These are phyloP conservation scores for Zoysia japonica DNA, from an alignment of 176 grass and related monocot species.

Conservation along the genomic window DNA sequence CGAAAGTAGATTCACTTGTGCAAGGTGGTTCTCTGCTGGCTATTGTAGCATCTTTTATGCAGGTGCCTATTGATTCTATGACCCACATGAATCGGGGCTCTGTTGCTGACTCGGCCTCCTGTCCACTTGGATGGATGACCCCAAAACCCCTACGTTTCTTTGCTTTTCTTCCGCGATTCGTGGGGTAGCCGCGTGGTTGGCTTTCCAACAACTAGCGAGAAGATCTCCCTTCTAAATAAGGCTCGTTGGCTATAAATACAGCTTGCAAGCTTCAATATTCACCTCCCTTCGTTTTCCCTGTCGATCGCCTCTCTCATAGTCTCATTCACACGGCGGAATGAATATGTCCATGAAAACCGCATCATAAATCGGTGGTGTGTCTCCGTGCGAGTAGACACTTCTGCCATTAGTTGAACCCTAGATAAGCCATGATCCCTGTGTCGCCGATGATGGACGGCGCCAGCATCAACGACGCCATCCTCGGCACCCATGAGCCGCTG, in stretches of 20 bases:
- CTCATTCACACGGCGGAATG: neutral
- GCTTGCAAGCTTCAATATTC: neutral
- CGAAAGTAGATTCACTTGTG: neutral
- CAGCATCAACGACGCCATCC: neutral
- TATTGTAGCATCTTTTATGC: neutral
- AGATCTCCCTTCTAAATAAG: constrained; percentile 16
- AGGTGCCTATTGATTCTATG: constrained; percentile 7
- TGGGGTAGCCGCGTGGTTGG: constrained; percentile 13
- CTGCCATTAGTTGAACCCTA: neutral
- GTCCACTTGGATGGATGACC: neutral
- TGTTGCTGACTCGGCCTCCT: constrained; percentile 29
- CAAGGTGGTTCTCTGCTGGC: neutral
- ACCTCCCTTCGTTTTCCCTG: neutral
- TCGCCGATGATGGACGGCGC: constrained; percentile 36
- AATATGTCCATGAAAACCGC: neutral
- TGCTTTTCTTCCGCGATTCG: constrained; percentile 26
- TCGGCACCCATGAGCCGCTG: constrained; percentile 16
- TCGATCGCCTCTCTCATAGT: neutral
- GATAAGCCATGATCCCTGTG: constrained; percentile 12
- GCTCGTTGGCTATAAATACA: constrained; percentile 45
- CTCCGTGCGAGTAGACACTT: too few species aligned
- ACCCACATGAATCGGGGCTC: constrained; percentile 15
- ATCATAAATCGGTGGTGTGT: neutral
- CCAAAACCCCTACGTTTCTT: constrained; percentile 19
- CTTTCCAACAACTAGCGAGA: constrained; percentile 28